Conservation (phyloP, 1,284 basidiomycete species). For the Ustilago sp. region DNA sequence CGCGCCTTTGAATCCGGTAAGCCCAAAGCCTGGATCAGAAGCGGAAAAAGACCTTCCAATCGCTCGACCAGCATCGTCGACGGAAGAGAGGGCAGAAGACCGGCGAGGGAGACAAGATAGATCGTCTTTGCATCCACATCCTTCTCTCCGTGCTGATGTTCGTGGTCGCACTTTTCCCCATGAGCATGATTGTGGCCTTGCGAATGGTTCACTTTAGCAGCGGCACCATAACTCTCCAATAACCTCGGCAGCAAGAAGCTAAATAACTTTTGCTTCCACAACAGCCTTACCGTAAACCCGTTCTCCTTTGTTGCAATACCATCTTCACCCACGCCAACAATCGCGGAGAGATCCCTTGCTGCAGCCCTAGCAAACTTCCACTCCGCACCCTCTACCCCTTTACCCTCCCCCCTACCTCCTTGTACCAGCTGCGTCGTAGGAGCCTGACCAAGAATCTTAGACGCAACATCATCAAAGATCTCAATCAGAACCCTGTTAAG, state of each 20-base stretch:
- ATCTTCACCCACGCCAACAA: conserved; percentile 52
- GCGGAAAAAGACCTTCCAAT: conserved; percentile 79
- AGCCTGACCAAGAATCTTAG: neutral
- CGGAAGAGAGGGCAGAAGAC: conserved; percentile 83
- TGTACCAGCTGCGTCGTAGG: conserved; percentile 13
- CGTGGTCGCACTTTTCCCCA: conserved; percentile 9
- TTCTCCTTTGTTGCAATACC: conserved; percentile 54
- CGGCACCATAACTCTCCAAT: conserved; percentile 70
- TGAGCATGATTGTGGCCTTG: conserved; percentile 23
- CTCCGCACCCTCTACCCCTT: conserved; percentile 8
- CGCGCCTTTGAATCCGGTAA: conserved; percentile 81
- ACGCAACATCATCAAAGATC: conserved; percentile 46
- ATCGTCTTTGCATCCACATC: conserved; percentile 74
- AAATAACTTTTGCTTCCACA: conserved; percentile 85
- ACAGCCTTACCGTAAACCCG: conserved; percentile 55
- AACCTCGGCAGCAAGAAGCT: conserved; percentile 80
- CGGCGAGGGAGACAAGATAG: conserved; percentile 85
- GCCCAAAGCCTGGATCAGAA: conserved; percentile 85
- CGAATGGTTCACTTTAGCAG: conserved; percentile 14
- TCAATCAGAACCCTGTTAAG: conserved; percentile 45
- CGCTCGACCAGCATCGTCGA: conserved; percentile 71
- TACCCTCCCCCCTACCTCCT: conserved; percentile 14
- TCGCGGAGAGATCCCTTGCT: conserved; percentile 29
- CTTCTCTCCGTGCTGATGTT: conserved; percentile 5
- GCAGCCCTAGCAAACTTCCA: conserved; percentile 38